A percentile compares a stretch with the other conserved stretches of the same genome.
These are phyloP conservation scores for Colletotrichum lindemuthianum DNA, from an alignment of 2,329 filamentous ascomycete genomes.

Conservation along the genomic window DNA sequence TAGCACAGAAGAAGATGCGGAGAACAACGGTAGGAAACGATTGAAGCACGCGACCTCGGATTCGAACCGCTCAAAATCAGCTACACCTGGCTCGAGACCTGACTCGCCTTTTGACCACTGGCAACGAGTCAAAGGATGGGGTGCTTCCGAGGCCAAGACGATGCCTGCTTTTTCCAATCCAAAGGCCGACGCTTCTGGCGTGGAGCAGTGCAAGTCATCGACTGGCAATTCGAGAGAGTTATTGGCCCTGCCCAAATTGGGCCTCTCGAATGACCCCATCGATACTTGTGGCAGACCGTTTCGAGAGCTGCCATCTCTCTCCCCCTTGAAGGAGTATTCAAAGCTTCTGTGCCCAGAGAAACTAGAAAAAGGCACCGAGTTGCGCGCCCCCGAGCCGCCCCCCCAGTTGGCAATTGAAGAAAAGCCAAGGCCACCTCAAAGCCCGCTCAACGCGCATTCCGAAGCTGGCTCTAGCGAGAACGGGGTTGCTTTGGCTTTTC, in stretches of 20 bases:
- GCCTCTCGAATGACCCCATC: slow-evolving; percentile 53
- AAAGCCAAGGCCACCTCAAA: too few relatives aligned
- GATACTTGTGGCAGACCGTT: slow-evolving; percentile 58
- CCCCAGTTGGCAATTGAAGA: too few relatives aligned
- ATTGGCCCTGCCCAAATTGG: slow-evolving; percentile 14
- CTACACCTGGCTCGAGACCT: slow-evolving; percentile 20
- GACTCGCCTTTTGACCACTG: slow-evolving; percentile 50
- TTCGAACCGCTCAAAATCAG: slow-evolving; percentile 23
- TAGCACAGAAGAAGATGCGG: not conserved
- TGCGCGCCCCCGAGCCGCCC: too few relatives aligned
- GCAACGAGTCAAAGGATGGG: slow-evolving; percentile 49
- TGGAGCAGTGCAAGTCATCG: not conserved
- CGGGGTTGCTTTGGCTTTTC: slow-evolving; percentile 12
- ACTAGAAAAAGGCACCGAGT: too few relatives aligned
- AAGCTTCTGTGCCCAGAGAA: too few relatives aligned
- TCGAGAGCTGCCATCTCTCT: slow-evolving; percentile 42
- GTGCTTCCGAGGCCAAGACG: slow-evolving; percentile 6
- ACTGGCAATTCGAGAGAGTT: slow-evolving; percentile 17
- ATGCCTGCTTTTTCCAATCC: slow-evolving; percentile 5
- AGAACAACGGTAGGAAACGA: not conserved
- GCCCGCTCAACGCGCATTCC: too few relatives aligned
- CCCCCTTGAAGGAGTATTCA: not conserved
- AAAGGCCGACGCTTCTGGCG: too few relatives aligned
- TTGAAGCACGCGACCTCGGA: not conserved
- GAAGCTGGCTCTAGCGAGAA: not conserved